phyloP scores from a whole-genome alignment of 2,329 filamentous ascomycete species.

The Rhynchosporium secalis region DNA sequence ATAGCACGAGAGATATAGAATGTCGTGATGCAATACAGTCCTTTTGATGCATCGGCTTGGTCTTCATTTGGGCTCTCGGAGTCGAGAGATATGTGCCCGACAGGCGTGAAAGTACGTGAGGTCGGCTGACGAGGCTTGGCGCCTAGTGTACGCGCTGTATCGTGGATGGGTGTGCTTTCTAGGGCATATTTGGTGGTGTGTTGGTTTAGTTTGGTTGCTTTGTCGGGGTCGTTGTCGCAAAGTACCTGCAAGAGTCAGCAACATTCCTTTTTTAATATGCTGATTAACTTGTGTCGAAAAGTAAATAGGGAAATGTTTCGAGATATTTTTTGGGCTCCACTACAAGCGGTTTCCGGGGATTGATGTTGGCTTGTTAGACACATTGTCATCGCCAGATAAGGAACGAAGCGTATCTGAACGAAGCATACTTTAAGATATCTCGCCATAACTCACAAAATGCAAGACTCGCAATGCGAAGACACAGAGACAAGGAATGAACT shows the following conservation, averaged over 20 bases:
- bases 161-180: conserved; percentile 26
- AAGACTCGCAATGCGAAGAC: neutral
- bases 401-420: no score
- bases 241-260: neutral
- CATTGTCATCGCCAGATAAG: no score
- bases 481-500: neutral
- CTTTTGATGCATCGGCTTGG: neutral
- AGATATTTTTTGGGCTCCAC: no score
- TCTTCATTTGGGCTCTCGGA: conserved; percentile 12
- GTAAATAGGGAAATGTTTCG: no score
- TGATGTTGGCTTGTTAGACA: no score
- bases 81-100: conserved; percentile 35
- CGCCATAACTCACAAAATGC: neutral
- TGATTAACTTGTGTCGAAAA: no score
- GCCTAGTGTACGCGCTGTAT: conserved; percentile 29
- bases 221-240: neutral
- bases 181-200: conserved; percentile 28
- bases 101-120: conserved; percentile 25
- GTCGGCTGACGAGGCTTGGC: conserved; percentile 22
- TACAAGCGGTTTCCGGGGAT: no score
- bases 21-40: conserved; percentile 20
- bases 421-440: no score
- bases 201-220: conserved; percentile 15
- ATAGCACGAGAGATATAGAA: conserved; percentile 35
- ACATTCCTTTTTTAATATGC: no score